Evolutionary conservation across 1,139 yeast species (phyloP).

Genomic region (Torulaspora pretoriensis): DNA sequence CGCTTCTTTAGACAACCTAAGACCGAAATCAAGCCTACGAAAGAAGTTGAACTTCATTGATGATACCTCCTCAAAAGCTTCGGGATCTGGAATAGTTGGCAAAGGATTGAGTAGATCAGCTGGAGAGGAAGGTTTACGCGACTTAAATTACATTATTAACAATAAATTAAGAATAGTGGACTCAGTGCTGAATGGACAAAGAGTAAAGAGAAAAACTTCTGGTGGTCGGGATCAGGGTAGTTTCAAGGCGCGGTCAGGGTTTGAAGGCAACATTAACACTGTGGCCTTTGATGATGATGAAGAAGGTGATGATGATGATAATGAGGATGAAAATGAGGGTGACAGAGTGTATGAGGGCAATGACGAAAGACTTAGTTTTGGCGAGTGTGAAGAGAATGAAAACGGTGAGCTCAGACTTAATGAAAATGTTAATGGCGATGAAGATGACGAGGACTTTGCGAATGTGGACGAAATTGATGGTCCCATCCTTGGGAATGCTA

Average conservation of each 20-base stretch:
- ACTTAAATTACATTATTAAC: conserved; percentile 27
- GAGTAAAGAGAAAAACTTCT: conserved; percentile 4
- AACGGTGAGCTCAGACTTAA: conserved; percentile 18
- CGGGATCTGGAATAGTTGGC: conserved; percentile 6
- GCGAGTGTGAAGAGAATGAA: conserved; percentile 13
- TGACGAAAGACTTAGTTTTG: neutral
- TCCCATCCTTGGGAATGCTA: conserved; percentile 25
- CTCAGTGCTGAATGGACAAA: conserved; percentile 7
- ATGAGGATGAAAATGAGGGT: conserved; percentile 10
- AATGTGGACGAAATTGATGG: conserved; percentile 39
- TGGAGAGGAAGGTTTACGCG: conserved; percentile 26
- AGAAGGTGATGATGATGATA: no score
- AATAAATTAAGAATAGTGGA: conserved; percentile 22
- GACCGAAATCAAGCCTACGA: conserved; percentile 9
- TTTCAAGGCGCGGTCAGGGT: conserved; percentile 15
- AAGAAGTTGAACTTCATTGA: conserved; percentile 17
- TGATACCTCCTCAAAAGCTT: conserved; percentile 15
- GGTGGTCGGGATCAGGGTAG: conserved; percentile 7
- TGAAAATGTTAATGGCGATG: conserved; percentile 29
- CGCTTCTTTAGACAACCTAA: conserved; percentile 21
- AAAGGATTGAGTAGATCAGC: conserved; percentile 12
- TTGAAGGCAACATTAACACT: conserved; percentile 16
- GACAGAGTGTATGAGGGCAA: conserved; percentile 10
- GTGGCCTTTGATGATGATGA: conserved; percentile 14
- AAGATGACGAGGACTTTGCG: conserved; percentile 33